Conservation (phyloP, 176 grass and related monocot species). For the Raddia guianensis region DNA sequence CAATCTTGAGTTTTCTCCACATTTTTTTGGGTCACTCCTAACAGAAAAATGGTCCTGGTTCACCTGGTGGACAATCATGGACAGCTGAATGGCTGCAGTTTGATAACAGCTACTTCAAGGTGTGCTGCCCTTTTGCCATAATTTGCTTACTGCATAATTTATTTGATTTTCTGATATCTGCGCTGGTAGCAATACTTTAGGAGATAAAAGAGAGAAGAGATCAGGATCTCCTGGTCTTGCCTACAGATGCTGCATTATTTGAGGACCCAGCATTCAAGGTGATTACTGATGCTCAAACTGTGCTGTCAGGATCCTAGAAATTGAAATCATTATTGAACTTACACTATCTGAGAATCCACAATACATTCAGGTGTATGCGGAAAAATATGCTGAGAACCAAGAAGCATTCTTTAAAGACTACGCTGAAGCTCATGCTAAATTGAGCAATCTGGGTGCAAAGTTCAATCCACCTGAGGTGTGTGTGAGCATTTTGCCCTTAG, state of each 20-base stretch:
- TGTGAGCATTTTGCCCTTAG: neutral
- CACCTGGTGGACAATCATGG: constrained; percentile 99
- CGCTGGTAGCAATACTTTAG: constrained; percentile 45
- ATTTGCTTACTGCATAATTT: constrained; percentile 25
- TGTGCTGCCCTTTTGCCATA: constrained; percentile 19
- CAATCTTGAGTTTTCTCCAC: constrained; percentile 20
- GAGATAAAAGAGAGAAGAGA: constrained; percentile 91
- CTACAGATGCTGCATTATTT: constrained; percentile 90
- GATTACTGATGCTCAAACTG: constrained; percentile 30
- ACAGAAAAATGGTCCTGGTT: constrained; percentile 96
- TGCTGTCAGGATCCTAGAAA: neutral
- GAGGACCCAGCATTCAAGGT: constrained; percentile 92
- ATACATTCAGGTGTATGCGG: constrained; percentile 67
- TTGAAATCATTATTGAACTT: constrained; percentile 19
- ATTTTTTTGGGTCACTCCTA: neutral
- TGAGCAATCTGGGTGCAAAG: constrained; percentile 82
- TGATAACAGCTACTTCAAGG: constrained; percentile 96
- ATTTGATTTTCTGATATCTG: constrained; percentile 34
- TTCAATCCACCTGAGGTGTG: constrained; percentile 78
- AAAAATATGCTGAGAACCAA: constrained; percentile 74
- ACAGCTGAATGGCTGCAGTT: constrained; percentile 91
- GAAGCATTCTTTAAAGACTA: constrained; percentile 93
- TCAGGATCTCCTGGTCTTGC: constrained; percentile 85
- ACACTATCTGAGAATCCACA: constrained; percentile 24
- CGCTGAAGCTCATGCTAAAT: constrained; percentile 88